Base-by-base conservation (phyloP, 1,284 basidiomycete genomes). In the Tetrapyrgos nigripes region DNA sequence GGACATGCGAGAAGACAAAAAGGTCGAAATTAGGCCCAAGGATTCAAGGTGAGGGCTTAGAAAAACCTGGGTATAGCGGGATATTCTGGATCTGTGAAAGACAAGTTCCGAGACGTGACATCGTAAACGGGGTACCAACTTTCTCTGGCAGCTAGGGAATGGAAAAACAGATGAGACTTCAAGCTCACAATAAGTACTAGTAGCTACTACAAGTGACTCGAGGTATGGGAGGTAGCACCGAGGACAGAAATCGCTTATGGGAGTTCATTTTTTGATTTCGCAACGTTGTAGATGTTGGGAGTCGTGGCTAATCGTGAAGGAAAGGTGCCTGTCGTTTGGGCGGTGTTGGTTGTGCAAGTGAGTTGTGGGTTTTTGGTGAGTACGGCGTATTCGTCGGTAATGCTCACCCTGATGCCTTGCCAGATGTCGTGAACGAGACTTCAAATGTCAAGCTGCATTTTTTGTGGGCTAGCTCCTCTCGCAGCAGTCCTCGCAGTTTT, bases 391-490 rank as follows among this genome's bases (percentile, higher is more conserved):
- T 60, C 4, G 55, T 60, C 35, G 55, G 53, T 35, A 48, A 19
- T 23, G 55, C 65, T 1, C 53, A 57, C 6, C 63, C 64, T 3
- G 29, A 53, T 4, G 61, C 64, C 3, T 51, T 68, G 10, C n/a
- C n/a, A n/a, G 66, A 64, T 5, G 55, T 62, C 4, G 65, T 64
- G 24, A 68, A 68, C 44, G 63, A 62, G 6, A 40, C 64, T 62
- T 14, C 67, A 68, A 31, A 66, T 63, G 64, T 49, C 61, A 14
- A 60, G 65, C 11, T 60, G 55, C 28, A 55, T 50, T 3, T 31
- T 48, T 6, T 44, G 59, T 33, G 59, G 59, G 4, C 29, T 57
- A 11, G 55, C 59, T 17, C 59, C 59, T 13, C n/a, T 57, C 21
- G 33, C 57, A 3, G 55, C 55, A 5, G n/a, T 60, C 59, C 2